Evolutionary conservation across 2,329 filamentous ascomycete genomes (phyloP).

Genomic region (Bimuria novae-zelandiae): DNA sequence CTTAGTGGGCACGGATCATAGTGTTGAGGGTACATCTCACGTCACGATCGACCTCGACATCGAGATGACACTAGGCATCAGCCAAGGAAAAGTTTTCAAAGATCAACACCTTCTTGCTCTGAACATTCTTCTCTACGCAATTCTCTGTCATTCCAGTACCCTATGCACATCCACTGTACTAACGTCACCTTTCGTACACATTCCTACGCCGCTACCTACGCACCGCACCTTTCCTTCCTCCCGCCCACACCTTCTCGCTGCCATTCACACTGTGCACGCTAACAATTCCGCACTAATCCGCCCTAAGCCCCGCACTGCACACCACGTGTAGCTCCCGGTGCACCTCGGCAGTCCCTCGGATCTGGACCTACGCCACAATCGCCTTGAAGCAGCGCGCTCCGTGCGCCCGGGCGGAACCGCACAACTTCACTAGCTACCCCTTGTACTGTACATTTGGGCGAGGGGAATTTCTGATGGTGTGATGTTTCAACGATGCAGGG

Average conservation of each 20-base stretch:
- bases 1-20: not conserved
- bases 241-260: not conserved
- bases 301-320: not conserved
- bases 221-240: not conserved
- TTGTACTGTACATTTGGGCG: no score
- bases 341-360: not conserved
- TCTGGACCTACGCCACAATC: no score
- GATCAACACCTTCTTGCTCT: no score
- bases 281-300: not conserved
- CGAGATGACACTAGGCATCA: not conserved
- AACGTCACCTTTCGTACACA: no score
- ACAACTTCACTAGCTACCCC: no score
- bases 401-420: not conserved
- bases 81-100: not conserved
- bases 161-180: no score
- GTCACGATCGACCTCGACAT: not conserved
- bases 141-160: no score
- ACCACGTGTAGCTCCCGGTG: not conserved
- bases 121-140: no score
- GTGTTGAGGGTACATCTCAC: slow-evolving; percentile 9
- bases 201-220: no score
- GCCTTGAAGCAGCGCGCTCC: not conserved
- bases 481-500: no score
- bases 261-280: not conserved
- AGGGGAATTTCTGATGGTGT: no score